Evolutionary conservation across 139 green algal species (phyloP).

Genomic region (Deuterostichococcus epilithicus): DNA sequence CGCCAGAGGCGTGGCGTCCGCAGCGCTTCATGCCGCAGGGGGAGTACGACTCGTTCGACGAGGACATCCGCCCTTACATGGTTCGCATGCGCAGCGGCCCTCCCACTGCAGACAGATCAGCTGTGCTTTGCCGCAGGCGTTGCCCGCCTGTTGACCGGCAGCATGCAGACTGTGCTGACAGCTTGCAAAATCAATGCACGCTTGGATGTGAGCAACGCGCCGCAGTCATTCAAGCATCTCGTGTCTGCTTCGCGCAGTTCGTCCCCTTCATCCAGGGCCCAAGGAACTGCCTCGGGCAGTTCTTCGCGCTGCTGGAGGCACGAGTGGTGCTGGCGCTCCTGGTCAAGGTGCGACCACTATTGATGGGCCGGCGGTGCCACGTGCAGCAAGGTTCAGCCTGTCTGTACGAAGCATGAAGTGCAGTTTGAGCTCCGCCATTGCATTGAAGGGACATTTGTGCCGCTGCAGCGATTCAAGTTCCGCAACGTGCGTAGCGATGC

Average conservation of each 20-base stretch:
- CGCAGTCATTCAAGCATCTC: too few relatives aligned
- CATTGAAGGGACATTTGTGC: background rate
- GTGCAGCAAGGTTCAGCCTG: background rate
- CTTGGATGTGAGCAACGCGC: too few relatives aligned
- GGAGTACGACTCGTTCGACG: conserved; percentile 82
- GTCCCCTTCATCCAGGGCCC: conserved; percentile 94
- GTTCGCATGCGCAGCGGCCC: background rate
- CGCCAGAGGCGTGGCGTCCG: conserved; percentile 69
- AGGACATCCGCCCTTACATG: conserved; percentile 76
- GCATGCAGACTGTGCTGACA: background rate
- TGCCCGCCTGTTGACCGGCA: background rate
- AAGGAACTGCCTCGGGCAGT: conserved; percentile 90
- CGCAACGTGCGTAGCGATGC: conserved; percentile 19
- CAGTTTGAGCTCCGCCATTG: background rate
- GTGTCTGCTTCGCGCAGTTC: conserved; percentile 49
- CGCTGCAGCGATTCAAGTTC: conserved; percentile 70
- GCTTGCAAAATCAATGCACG: too few relatives aligned
- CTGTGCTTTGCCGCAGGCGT: background rate
- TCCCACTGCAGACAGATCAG: background rate
- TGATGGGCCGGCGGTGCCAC: background rate
- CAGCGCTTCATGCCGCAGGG: conserved; percentile 82
- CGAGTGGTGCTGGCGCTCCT: conserved; percentile 79
- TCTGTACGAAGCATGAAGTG: background rate
- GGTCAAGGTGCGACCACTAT: conserved; percentile 25
- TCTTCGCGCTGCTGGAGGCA: conserved; percentile 82